These are phyloP conservation scores for Fusarium bulbicola DNA, from an alignment of 2,329 filamentous ascomycete species.

Conservation along the genomic window DNA sequence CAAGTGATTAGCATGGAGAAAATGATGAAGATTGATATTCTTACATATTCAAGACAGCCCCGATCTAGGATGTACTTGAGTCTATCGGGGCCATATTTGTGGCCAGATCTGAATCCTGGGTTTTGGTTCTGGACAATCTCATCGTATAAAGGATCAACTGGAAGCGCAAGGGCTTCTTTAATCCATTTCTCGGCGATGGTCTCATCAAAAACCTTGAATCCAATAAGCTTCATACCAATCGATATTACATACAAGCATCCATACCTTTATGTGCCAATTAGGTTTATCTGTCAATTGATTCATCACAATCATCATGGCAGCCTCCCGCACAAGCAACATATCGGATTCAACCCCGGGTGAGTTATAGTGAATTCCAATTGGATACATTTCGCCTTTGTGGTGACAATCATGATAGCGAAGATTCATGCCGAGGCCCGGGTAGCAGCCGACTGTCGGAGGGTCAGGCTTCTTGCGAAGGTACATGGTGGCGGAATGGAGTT, in stretches of 20 bases:
- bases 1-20: neutral
- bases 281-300: slow-evolving; percentile 41
- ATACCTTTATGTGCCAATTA: slow-evolving; percentile 39
- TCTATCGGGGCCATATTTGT: neutral
- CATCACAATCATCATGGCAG: slow-evolving; percentile 43
- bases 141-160: neutral
- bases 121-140: neutral
- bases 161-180: slow-evolving; percentile 23
- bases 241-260: accelerated
- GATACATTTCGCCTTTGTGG: neutral
- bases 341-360: neutral
- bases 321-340: slow-evolving; percentile 26
- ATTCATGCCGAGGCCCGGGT: slow-evolving; percentile 14
- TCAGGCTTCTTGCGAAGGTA: neutral
- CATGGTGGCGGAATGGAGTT: no score
- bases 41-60: slow-evolving; percentile 29
- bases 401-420: neutral
- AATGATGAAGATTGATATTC: neutral
- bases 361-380: neutral
- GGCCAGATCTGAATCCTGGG: accelerated
- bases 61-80: slow-evolving; percentile 19
- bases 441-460: neutral
- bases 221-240: neutral
- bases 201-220: slow-evolving; percentile 1
- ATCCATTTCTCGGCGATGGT: slow-evolving; percentile 12